phyloP scores from a whole-genome alignment of 768 basidiomycete species.

The Leccinum uliginosum region DNA sequence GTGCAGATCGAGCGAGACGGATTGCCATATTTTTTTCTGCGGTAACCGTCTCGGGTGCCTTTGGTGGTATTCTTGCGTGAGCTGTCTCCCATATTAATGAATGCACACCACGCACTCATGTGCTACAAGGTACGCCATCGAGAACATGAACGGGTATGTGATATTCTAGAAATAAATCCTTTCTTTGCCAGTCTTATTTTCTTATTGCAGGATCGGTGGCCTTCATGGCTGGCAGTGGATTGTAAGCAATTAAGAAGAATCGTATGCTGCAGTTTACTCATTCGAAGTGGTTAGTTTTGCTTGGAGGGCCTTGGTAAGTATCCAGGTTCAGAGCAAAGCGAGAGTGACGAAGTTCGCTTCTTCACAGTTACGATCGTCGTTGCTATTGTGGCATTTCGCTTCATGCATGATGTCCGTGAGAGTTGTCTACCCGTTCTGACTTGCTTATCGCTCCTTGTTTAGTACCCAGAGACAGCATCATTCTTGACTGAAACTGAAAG shows the following conservation, averaged over 20 bases:
- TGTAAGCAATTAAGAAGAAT: slow-evolving; percentile 17
- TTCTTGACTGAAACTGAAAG: slow-evolving; percentile 46
- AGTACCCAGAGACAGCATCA: slow-evolving; percentile 53
- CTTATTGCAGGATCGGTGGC: slow-evolving; percentile 19
- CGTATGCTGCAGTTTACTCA: slow-evolving; percentile 8
- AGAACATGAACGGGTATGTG: slow-evolving; percentile 30
- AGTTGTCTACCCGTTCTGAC: background rate
- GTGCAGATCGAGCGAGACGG: slow-evolving; percentile 51
- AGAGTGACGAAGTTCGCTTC: background rate
- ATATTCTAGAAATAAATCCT: slow-evolving; percentile 12
- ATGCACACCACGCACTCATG: background rate
- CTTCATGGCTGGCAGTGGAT: slow-evolving; percentile 38
- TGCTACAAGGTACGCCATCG: slow-evolving; percentile 30
- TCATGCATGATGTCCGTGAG: slow-evolving; percentile 47
- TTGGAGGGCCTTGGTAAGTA: slow-evolving; percentile 25
- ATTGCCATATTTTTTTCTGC: slow-evolving; percentile 64
- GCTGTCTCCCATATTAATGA: background rate
- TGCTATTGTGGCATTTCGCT: slow-evolving; percentile 36
- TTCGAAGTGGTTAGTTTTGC: slow-evolving; percentile 21
- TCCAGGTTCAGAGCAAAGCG: background rate
- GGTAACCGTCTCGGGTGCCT: slow-evolving; percentile 52
- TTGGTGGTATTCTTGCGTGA: slow-evolving; percentile 46
- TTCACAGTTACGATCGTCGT: slow-evolving; percentile 19
- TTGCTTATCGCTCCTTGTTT: background rate
- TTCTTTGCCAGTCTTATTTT: background rate